These are phyloP conservation scores for Juncus inflexus DNA, from an alignment of 176 grass and related monocot species.

Conservation along the genomic window DNA sequence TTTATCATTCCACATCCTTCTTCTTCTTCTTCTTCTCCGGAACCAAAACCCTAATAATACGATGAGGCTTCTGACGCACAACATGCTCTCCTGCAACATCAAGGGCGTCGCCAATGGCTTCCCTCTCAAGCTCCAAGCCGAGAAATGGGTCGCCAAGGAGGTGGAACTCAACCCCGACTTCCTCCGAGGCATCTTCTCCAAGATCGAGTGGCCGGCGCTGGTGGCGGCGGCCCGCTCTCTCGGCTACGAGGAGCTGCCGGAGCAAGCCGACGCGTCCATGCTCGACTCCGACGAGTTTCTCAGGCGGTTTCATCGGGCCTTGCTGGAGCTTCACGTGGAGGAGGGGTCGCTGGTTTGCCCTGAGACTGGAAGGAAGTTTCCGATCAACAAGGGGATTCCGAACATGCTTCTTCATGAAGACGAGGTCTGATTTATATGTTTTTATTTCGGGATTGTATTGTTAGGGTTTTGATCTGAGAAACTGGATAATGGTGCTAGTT, in stretches of 20 bases:
- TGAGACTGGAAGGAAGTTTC: constrained; percentile 64
- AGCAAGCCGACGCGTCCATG: constrained; percentile 50
- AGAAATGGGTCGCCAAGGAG: constrained; percentile 72
- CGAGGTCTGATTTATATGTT: constrained; percentile 45
- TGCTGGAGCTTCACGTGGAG: constrained; percentile 79
- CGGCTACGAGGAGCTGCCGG: constrained; percentile 48
- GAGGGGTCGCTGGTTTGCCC: constrained; percentile 85
- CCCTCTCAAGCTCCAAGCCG: constrained; percentile 62
- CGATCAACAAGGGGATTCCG: constrained; percentile 87
- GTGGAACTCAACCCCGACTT: constrained; percentile 92
- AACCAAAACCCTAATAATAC: constrained; percentile 10
- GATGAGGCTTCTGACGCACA: constrained; percentile 91
- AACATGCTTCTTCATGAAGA: constrained; percentile 99
- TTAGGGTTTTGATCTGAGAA: background rate
- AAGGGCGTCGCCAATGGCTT: constrained; percentile 62
- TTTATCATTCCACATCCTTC: background rate
- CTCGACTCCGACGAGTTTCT: constrained; percentile 64
- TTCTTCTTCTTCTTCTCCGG: background rate
- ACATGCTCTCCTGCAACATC: constrained; percentile 78
- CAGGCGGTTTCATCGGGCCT: constrained; percentile 74
- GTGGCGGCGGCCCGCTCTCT: constrained; percentile 43
- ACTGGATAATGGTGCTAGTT: too few species aligned
- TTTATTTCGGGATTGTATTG: background rate
- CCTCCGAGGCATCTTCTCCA: constrained; percentile 77
- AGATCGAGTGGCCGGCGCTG: constrained; percentile 87